phyloP scores from a whole-genome alignment of 805 yeast species.

The Teunomyces cretensis region DNA sequence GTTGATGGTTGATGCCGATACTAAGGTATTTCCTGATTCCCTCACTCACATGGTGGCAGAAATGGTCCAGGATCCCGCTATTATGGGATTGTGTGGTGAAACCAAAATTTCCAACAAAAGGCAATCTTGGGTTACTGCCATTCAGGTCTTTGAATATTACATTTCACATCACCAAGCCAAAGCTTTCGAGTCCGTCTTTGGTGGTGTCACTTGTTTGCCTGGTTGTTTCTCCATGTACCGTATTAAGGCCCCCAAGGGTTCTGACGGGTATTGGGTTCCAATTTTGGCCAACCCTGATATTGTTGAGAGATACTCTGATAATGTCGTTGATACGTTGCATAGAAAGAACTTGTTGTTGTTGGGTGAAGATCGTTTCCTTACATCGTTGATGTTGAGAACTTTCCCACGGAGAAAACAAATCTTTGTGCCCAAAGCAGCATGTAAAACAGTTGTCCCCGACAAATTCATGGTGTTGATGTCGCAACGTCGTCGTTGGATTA shows the following conservation, averaged over 20 bases:
- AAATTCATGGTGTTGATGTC: slow-evolving; percentile 75
- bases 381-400: slow-evolving; percentile 82
- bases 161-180: slow-evolving; percentile 93
- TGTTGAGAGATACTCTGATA: slow-evolving; percentile 87
- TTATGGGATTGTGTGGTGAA: slow-evolving; percentile 95
- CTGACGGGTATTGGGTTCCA: slow-evolving; percentile 80
- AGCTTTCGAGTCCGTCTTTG: slow-evolving; percentile 93
- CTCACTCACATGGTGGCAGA: slow-evolving; percentile 87
- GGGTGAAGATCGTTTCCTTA: slow-evolving; percentile 87
- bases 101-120: slow-evolving; percentile 84
- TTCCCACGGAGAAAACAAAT: slow-evolving; percentile 88
- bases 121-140: slow-evolving; percentile 86
- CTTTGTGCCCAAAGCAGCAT: slow-evolving; percentile 86
- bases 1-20: slow-evolving; percentile 94
- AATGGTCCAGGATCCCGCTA: slow-evolving; percentile 79
- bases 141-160: slow-evolving; percentile 91
- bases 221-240: slow-evolving; percentile 94
- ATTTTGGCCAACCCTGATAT: slow-evolving; percentile 90
- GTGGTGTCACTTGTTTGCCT: slow-evolving; percentile 92
- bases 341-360: slow-evolving; percentile 78
- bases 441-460: slow-evolving; percentile 90
- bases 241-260: slow-evolving; percentile 83
- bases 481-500: slow-evolving; percentile 96
- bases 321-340: slow-evolving; percentile 80
- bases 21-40: slow-evolving; percentile 83